These are phyloP conservation scores for Eimeria praecox DNA, from an alignment of 169 alveolate species.

Conservation along the genomic window DNA sequence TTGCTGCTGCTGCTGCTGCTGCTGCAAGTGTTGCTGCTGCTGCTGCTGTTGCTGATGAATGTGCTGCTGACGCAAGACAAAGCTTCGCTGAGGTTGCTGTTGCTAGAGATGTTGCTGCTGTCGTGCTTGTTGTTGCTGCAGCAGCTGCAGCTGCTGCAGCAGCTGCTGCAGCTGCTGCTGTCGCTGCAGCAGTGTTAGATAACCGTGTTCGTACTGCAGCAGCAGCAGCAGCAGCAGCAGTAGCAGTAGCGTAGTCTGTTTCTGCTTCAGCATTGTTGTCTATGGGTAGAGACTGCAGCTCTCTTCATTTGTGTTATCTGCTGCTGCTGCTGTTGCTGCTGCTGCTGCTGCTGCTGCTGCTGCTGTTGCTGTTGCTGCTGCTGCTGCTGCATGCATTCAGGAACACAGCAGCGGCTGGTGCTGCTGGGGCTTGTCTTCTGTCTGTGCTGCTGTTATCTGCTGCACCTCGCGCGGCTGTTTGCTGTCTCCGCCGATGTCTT, in stretches of 20 bases:
- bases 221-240: neutral
- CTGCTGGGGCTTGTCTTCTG: slow-evolving; percentile 13
- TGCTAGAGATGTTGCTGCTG: neutral
- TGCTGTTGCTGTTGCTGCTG: slow-evolving; percentile 1
- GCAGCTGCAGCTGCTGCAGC: neutral
- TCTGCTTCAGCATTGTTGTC: neutral
- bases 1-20: neutral
- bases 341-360: too few relatives aligned
- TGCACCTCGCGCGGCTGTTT: slow-evolving; percentile 47
- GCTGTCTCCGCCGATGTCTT: slow-evolving; percentile 18
- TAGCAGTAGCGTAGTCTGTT: neutral
- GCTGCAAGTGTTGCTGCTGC: neutral
- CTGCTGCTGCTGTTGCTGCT: too few relatives aligned
- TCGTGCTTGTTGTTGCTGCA: neutral
- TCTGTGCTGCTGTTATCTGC: slow-evolving; percentile 50
- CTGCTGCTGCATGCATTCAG: slow-evolving; percentile 18
- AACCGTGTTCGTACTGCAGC: too few relatives aligned
- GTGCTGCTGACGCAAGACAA: too few relatives aligned
- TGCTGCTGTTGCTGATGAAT: neutral
- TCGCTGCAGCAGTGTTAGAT: neutral
- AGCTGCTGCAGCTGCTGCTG: neutral
- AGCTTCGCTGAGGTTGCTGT: too few relatives aligned
- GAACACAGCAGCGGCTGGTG: slow-evolving; percentile 53
- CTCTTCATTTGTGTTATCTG: too few relatives aligned
- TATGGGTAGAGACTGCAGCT: too few relatives aligned